Conservation (phyloP, 78 protist species). For the Capsaspora owczarzaki region DNA sequence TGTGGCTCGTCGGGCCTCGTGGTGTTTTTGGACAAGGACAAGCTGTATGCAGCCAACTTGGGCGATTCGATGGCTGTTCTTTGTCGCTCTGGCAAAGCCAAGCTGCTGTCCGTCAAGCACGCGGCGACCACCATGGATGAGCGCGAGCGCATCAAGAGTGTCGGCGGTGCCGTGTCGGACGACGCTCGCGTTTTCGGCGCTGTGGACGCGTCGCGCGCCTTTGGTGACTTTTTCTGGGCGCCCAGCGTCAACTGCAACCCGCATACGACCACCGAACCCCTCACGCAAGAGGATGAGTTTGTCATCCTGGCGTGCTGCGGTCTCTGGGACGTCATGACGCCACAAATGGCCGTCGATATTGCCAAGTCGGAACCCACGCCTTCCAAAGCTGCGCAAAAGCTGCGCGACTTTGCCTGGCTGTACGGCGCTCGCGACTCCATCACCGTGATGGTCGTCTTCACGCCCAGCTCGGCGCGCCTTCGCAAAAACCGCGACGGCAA, state of each 20-base stretch:
- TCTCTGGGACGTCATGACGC: constrained; percentile 47
- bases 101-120: not conserved
- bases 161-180: not conserved
- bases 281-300: constrained; percentile 21
- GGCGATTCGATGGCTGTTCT: constrained; percentile 8
- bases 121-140: not conserved
- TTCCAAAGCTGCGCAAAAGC: not conserved
- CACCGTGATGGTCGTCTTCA: not conserved
- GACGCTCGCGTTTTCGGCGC: not conserved
- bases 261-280: not conserved
- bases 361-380: not conserved
- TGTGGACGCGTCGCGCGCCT: not conserved
- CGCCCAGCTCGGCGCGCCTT: too few species aligned
- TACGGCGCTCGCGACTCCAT: constrained; percentile 5
- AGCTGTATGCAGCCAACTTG: not conserved
- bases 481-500: too few species aligned
- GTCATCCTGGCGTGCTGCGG: constrained; percentile 38
- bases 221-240: not conserved
- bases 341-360: constrained; percentile 15
- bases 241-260: not conserved
- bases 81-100: not conserved
- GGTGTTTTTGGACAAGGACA: not conserved
- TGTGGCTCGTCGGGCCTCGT: not conserved
- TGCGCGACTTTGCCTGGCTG: not conserved
- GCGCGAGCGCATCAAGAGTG: not conserved